Conservation (phyloP, 1,284 basidiomycete genomes). For the Grifola frondosa region DNA sequence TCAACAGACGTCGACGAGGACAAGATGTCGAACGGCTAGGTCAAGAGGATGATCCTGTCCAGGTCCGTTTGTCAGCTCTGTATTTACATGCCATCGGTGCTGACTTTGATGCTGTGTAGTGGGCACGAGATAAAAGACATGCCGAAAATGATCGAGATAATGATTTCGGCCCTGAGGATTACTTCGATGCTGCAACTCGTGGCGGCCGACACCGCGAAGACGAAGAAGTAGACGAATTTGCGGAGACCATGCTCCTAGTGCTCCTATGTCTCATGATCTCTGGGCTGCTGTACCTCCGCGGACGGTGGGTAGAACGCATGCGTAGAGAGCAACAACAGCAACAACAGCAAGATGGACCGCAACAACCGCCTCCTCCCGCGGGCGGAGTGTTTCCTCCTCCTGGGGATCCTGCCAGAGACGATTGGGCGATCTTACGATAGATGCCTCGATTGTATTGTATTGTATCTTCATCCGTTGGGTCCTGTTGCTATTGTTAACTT, state of each 20-base stretch:
- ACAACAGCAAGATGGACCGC: constrained; percentile 34
- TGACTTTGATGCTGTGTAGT: constrained; percentile 40
- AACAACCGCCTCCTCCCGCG: constrained; percentile 24
- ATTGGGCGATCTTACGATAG: constrained; percentile 64
- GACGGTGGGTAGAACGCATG: constrained; percentile 67
- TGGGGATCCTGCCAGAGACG: constrained; percentile 61
- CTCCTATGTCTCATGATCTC: constrained; percentile 65
- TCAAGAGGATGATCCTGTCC: constrained; percentile 67
- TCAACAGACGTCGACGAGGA: constrained; percentile 50
- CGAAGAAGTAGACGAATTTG: constrained; percentile 60
- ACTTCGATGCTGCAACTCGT: constrained; percentile 67
- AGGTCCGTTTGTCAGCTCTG: constrained; percentile 39
- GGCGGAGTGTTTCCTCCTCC: constrained; percentile 61
- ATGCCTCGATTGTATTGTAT: too few relatives aligned
- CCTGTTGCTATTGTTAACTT: too few relatives aligned
- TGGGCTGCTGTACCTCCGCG: constrained; percentile 67
- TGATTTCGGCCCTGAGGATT: constrained; percentile 79
- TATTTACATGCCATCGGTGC: background rate
- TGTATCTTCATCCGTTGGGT: too few relatives aligned
- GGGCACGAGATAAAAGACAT: constrained; percentile 71
- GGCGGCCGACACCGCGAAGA: constrained; percentile 58
- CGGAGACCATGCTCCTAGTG: constrained; percentile 71
- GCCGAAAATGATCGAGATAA: constrained; percentile 70
- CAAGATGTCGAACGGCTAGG: constrained; percentile 34
- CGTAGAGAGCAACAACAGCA: constrained; percentile 48